phyloP scores from a whole-genome alignment of 805 yeast species.

The Ogataea kodamae region DNA sequence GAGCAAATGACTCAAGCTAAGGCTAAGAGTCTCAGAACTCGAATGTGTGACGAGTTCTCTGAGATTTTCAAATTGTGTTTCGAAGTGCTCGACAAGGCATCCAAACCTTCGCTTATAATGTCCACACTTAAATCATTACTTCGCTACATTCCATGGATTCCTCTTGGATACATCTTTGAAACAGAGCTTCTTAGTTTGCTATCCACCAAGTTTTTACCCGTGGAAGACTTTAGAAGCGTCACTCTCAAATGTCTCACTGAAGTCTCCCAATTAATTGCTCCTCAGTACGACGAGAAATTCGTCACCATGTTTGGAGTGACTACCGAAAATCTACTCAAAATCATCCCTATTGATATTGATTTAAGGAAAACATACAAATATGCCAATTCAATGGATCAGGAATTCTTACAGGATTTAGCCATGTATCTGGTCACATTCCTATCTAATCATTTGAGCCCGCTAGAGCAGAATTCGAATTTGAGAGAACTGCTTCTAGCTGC shows the following conservation, averaged over 20 bases:
- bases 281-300: constrained; percentile 55
- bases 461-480: constrained; percentile 51
- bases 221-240: constrained; percentile 75
- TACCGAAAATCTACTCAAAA: constrained; percentile 61
- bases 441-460: constrained; percentile 61
- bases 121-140: constrained; percentile 81
- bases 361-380: constrained; percentile 65
- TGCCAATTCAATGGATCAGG: constrained; percentile 83
- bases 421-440: constrained; percentile 86
- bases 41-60: constrained; percentile 86
- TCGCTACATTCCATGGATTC: constrained; percentile 93
- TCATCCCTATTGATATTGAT: constrained; percentile 72
- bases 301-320: constrained; percentile 67
- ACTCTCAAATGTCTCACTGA: constrained; percentile 93
- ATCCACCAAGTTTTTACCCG: constrained; percentile 70
- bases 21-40: constrained; percentile 73
- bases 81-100: constrained; percentile 86
- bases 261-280: constrained; percentile 65
- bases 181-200: constrained; percentile 73
- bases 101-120: constrained; percentile 75
- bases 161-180: constrained; percentile 83
- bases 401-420: constrained; percentile 91
- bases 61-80: constrained; percentile 91
- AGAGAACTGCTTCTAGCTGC: constrained; percentile 64
- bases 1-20: constrained; percentile 97